Evolutionary conservation across 805 yeast genomes (phyloP), one percentile per base, ranked within the genome.

Genomic region (Ogataea haglerorum): DNA sequence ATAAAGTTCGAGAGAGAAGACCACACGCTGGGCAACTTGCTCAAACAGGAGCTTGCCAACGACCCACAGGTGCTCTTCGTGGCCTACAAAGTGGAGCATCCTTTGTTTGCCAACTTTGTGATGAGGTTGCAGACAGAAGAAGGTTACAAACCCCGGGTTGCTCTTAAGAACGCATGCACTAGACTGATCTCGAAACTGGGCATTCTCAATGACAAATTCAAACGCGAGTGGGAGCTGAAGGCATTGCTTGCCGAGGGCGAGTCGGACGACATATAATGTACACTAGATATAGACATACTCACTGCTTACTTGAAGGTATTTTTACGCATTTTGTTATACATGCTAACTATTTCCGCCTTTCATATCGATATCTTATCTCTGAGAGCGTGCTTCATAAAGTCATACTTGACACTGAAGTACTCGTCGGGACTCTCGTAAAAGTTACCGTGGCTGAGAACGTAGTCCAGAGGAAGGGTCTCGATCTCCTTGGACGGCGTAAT

Each of bases 41-140:
- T 93, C 45, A 77, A 95, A 59, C 81, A 90, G 21, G 96, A 91
- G 60, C 76, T 93, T 42, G 73, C 88, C 46, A 81, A 80, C 57
- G 98, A 93, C 62, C 80, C 81, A 36, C 80, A 82, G 51, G 99
- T 93, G n/a, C 61, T 93, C 25, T 93, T 90, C 62, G 98, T 95
- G 31, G 99, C 98, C 25, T 93, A 93, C 72, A 93, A 93, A 63
- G 89, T 93, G 31, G 98, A 93, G 67, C 99, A 93, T 67, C 99
- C 99, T 7, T 71, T 93, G 49, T 93, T 93, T 65, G 97, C 99
- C 28, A 87, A 86, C 62, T 93, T 93, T 56, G 81, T 91, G 33
- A 78, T 93, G 80, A 80, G 99, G 67, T 76, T 93, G 26, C 99
- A 93, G 64, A 91, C 98, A 0, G 95, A 87, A 54, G 98, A 93